Base-by-base conservation (phyloP, 2,329 filamentous ascomycete genomes). In the Exophiala lecanii-corni region DNA sequence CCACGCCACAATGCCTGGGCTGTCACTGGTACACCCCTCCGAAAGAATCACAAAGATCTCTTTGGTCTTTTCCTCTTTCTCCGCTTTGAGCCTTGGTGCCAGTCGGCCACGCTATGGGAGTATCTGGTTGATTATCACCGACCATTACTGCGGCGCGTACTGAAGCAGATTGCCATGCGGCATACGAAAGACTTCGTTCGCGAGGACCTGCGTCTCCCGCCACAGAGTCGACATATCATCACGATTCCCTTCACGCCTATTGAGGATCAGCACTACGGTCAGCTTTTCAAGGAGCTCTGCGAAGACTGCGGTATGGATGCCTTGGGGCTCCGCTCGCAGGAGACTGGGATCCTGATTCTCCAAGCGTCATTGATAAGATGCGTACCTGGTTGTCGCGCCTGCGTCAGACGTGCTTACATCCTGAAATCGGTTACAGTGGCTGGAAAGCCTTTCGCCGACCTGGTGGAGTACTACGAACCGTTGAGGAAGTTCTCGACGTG, bases 1-100 rank as follows among this genome's bases (percentile, higher is more conserved):
- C 89, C 91, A 33, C 78, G 92, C 19, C 67, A 86, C 51, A 89
- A 95, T 64, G 83, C 88, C 2, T 97, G 92, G 92, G 89, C 84
- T 10, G 81, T 98, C 30, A 91, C 88, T 0, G 92, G 88, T 31
- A 98, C 92, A 1, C 92, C 92, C 0, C 75, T 97, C 26, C 84
- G 86, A 53, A 86, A 88, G 53, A 77, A 88, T 49, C 76, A 91
- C 21, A 70, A 75, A 56, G 91, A 96, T 62, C 70, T 96, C 5
- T 81, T 82, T 53, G 91, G 91, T 0, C 70, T 97, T 3, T 63
- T 97, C 1, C 70, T 85, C 0, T 97, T 98, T 55, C 73, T 97
- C 6, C 76, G 77, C 13, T 89, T 84, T 57, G 76, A 88, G 46
- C 88, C 89, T 2, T 91, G 86, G 58, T 83, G 78, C 41, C 78